phyloP scores from a whole-genome alignment of 305 asterid genomes.

The Solanum aculeatissimum region DNA sequence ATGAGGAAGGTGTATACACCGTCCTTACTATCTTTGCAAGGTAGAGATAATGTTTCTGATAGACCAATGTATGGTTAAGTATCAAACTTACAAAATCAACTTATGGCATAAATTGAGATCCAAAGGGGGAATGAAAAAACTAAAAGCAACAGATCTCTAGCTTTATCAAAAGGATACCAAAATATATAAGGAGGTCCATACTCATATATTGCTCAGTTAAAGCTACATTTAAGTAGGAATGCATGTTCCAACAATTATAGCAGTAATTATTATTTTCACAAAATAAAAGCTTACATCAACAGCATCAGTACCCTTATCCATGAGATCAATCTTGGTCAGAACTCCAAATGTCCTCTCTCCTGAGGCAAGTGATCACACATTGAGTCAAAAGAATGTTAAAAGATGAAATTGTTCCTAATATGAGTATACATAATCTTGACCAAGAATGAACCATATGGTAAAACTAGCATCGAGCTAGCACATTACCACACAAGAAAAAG shows the following conservation, averaged over 20 bases:
- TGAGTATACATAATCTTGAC: neutral
- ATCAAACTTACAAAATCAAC: neutral
- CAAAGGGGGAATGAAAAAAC: neutral
- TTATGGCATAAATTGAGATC: neutral
- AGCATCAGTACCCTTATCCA: slow-evolving; percentile 91
- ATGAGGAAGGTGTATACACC: neutral
- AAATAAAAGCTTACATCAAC: slow-evolving; percentile 46
- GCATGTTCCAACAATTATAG: neutral
- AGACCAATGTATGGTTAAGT: neutral
- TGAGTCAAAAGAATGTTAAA: neutral
- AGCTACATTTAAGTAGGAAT: neutral
- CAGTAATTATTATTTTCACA: neutral
- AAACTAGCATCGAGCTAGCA: neutral
- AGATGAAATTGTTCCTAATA: neutral
- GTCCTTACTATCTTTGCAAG: neutral
- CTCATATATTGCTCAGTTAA: neutral
- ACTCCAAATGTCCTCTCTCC: slow-evolving; percentile 87
- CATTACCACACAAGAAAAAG: neutral
- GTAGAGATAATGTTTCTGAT: neutral
- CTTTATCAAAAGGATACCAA: neutral
- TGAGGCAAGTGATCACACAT: neutral
- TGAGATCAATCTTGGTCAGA: slow-evolving; percentile 71
- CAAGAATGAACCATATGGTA: neutral
- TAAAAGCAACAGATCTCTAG: neutral
- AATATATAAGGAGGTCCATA: neutral